Conservation (phyloP, 2,329 filamentous ascomycete genomes). For the Aspergillaceae sp. region DNA sequence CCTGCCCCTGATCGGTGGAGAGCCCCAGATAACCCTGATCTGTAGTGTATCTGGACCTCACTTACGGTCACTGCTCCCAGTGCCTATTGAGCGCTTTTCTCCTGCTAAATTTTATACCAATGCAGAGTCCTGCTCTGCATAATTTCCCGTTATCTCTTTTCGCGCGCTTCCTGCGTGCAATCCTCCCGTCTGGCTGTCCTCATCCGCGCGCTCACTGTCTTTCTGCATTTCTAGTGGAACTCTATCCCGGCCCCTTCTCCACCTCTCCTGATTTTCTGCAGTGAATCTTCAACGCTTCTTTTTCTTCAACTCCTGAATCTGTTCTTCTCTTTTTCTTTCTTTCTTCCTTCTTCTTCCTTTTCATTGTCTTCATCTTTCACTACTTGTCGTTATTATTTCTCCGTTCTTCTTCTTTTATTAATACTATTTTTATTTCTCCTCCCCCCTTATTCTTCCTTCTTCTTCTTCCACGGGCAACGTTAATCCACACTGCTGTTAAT, state of each 20-base stretch:
- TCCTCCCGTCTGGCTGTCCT: background rate
- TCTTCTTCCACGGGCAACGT: background rate
- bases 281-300: background rate
- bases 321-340: background rate
- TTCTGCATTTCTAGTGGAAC: background rate
- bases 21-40: too few species aligned
- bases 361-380: background rate
- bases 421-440: too few species aligned
- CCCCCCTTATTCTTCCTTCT: background rate
- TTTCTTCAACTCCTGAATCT: background rate
- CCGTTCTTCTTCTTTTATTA: background rate
- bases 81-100: too few species aligned
- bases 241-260: background rate
- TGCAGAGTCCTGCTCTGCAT: too few species aligned
- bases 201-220: background rate
- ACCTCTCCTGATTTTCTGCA: conserved; percentile 4
- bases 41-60: too few species aligned
- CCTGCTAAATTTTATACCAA: too few species aligned
- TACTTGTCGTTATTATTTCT: background rate
- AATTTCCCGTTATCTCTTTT: too few species aligned
- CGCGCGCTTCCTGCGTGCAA: background rate
- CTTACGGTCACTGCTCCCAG: too few species aligned
- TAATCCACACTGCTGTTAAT: background rate
- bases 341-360: background rate
- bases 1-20: too few species aligned